Evolutionary conservation across 257 asterid species (phyloP), one percentile per base, ranked within the genome.

Genomic region (Solanum dulcamara): DNA sequence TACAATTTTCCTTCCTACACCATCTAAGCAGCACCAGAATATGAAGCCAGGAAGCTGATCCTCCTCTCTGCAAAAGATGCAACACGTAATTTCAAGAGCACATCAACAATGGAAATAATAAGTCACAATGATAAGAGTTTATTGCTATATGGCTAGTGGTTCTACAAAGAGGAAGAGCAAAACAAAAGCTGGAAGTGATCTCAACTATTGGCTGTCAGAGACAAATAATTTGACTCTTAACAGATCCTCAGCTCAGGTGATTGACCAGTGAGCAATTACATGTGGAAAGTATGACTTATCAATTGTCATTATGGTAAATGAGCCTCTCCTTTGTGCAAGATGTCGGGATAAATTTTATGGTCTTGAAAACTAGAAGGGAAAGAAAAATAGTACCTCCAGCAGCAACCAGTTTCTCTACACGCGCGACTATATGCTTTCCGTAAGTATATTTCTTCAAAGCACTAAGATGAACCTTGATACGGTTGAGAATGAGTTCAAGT

Each of bases 391-490:
- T 90, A 94, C 98, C 98, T 88, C 98, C 98, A 85, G 98, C 91
- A 44, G 97, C 94, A 67, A 95, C 98, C 40, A 95, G 98, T 87
- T 94, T 95, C 94, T 95, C 98, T 40, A 94, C 96, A 71, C 98
- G 98, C 64, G 98, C 92, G 33, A 95, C 95, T 4, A 94, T 94
- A 85, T 95, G 98, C 90, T 94, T 95, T 81, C 98, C 98, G 10
- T 93, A 95, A 4, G 98, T 93, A 85, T 92, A 94, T 85, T 93
- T 91, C 89, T 94, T 95, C 75, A 95, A 88, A 20, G 94, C 98
- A 84, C 92, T 94, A 84, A 95, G 85, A 87, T 95, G 98, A 87
- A 93, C 93, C 85, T 91, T 94, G 66, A 95, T 91, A 80, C 98
- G 90, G 84, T 89, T 86, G 83, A 95, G 93, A 64, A 95, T 89